These are phyloP conservation scores for Rhipidocladum racemiflorum DNA, from an alignment of 176 grass and related monocot genomes.

Conservation along the genomic window DNA sequence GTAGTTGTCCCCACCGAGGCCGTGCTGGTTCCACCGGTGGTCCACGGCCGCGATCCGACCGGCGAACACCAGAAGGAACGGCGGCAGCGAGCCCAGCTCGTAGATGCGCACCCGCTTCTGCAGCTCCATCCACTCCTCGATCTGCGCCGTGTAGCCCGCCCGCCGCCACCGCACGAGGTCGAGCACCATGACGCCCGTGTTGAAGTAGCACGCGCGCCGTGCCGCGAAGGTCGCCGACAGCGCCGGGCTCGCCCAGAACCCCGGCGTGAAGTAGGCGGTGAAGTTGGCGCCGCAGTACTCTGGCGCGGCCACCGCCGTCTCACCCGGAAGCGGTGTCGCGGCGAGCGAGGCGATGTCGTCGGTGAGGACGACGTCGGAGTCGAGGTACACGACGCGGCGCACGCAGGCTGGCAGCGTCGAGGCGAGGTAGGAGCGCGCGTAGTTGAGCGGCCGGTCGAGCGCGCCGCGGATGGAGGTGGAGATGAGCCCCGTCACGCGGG, in stretches of 20 bases:
- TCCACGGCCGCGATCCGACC: slow-evolving; percentile 65
- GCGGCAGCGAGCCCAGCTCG: slow-evolving; percentile 84
- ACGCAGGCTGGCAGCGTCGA: slow-evolving; percentile 53
- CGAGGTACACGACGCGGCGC: slow-evolving; percentile 82
- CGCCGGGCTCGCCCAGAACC: slow-evolving; percentile 61
- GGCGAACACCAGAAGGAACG: slow-evolving; percentile 81
- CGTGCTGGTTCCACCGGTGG: slow-evolving; percentile 91
- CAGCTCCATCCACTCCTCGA: slow-evolving; percentile 91
- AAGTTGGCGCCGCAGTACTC: slow-evolving; percentile 91
- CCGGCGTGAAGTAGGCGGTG: slow-evolving; percentile 72
- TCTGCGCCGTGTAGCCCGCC: slow-evolving; percentile 51
- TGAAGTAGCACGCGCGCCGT: slow-evolving; percentile 74
- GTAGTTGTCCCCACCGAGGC: slow-evolving; percentile 87
- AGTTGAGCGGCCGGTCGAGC: slow-evolving; percentile 86
- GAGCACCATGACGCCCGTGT: slow-evolving; percentile 91
- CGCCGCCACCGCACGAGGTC: slow-evolving; percentile 59
- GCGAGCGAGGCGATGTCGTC: slow-evolving; percentile 74
- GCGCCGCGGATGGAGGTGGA: slow-evolving; percentile 76
- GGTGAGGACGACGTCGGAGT: slow-evolving; percentile 81
- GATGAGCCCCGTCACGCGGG: slow-evolving; percentile 65
- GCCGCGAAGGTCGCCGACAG: slow-evolving; percentile 41
- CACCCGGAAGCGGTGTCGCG: slow-evolving; percentile 40
- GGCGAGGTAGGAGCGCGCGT: slow-evolving; percentile 74
- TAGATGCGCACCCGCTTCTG: slow-evolving; percentile 79
- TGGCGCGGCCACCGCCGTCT: slow-evolving; percentile 53